Conservation (phyloP, 352 stramenopile genomes). For the Plasmopara muralis region DNA sequence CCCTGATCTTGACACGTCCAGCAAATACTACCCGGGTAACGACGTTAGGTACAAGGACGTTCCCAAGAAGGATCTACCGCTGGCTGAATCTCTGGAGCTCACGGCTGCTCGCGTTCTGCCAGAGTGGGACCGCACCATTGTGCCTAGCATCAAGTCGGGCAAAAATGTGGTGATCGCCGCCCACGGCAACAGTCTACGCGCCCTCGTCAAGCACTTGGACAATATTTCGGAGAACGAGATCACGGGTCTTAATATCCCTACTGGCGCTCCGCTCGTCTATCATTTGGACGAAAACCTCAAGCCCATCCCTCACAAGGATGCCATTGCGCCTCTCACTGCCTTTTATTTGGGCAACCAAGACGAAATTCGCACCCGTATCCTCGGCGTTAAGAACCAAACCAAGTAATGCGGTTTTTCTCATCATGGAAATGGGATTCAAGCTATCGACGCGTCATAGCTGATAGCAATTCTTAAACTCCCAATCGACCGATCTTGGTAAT, state of each 20-base stretch:
- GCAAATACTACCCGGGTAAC: slow-evolving; percentile 89
- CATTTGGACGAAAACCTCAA: slow-evolving; percentile 83
- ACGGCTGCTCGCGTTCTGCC: slow-evolving; percentile 89
- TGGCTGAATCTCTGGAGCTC: slow-evolving; percentile 92
- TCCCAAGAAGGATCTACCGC: slow-evolving; percentile 75
- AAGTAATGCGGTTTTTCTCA: slow-evolving; percentile 58
- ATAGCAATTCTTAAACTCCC: not conserved
- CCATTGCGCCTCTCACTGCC: slow-evolving; percentile 76
- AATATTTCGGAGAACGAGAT: slow-evolving; percentile 89
- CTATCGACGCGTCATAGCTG: not conserved
- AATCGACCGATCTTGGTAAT: slow-evolving; percentile 8
- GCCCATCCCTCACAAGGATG: slow-evolving; percentile 73
- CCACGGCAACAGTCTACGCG: slow-evolving; percentile 91
- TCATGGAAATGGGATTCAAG: no score
- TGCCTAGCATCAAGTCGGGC: slow-evolving; percentile 86
- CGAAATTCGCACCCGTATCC: slow-evolving; percentile 94
- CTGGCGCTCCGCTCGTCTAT: slow-evolving; percentile 84
- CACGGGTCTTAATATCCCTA: slow-evolving; percentile 93
- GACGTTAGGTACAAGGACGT: slow-evolving; percentile 90
- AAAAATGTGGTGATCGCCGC: slow-evolving; percentile 94
- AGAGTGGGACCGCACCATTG: slow-evolving; percentile 88
- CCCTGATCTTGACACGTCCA: slow-evolving; percentile 86
- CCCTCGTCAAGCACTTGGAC: slow-evolving; percentile 93
- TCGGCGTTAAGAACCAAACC: slow-evolving; percentile 96
- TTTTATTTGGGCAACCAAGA: slow-evolving; percentile 93